Evolutionary conservation across 352 stramenopile genomes (phyloP), one percentile per base, ranked within the genome.

Genomic region (Globisporangium carolinianum): DNA sequence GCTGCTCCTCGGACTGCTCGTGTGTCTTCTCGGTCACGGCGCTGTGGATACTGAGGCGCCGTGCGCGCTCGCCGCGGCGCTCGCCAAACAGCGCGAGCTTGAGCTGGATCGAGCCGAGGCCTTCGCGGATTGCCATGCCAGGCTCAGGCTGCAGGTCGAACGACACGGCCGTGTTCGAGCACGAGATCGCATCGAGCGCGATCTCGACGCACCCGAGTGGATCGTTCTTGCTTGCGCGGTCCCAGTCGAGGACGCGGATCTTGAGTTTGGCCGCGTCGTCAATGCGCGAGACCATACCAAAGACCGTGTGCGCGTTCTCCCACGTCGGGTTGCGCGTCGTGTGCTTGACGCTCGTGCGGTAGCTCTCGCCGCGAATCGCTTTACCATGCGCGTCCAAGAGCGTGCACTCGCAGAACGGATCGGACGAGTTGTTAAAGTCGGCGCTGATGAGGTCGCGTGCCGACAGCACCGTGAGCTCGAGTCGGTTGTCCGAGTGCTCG

Each of bases 401-500:
- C 3, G 64, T 75, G 32, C 86, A 61, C 61, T 91, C 81, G 42
- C 76, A 83, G 42, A 78, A 87, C 1, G 78, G 78, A 55, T 87
- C 78, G 14, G 73, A 79, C 3, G 68, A 81, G 35, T 87, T 76
- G 57, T 86, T 91, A 32, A 79, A 67, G 42, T 87, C 76, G 0
- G 78, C 61, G 41, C 67, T 75, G 41, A 88, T 80, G 11, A 91
- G 61, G 38, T 75, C 63, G 15, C 67, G 72, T 4, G 78, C 78
- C 15, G 58, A 67, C 5, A 91, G 17, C 10, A 91, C 68, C 6
- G 69, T 76, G 8, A 91, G 68, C 58, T 91, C 81, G 37, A 91
- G 65, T 1, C 81, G 76, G 41, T 89, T 87, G 56, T 91, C 81
- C 2, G 74, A 81, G 58, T 91, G 78, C 37, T 88, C 76, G 3